Percentiles rank a stretch among this genome's conserved stretches.
Conservation (phyloP, 129 eudicot genomes). For the Lactuca sativa region DNA sequence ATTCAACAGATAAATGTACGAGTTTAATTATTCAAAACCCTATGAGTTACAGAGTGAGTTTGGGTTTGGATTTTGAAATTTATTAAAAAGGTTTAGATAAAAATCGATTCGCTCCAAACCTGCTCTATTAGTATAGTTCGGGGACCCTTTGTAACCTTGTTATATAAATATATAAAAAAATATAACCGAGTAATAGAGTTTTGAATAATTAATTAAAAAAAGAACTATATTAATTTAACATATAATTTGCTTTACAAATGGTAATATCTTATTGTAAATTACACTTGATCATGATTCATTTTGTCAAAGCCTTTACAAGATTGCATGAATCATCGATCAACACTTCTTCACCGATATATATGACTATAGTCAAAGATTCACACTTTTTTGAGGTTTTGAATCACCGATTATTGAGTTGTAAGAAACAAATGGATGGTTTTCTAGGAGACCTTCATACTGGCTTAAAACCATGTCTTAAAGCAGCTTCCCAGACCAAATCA, state of each 20-base stretch:
- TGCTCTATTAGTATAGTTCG: no score
- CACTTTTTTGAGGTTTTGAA: background rate
- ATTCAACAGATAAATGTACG: no score
- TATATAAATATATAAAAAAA: no score
- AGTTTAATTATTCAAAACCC: no score
- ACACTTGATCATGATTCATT: background rate
- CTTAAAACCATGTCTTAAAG: slow-evolving; percentile 68
- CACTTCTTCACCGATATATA: slow-evolving; percentile 2
- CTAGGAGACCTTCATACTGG: slow-evolving; percentile 38
- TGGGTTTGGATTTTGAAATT: no score
- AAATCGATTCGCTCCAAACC: no score
- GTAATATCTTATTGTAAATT: background rate
- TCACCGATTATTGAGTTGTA: slow-evolving; percentile 2
- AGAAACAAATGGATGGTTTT: background rate
- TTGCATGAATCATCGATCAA: background rate
- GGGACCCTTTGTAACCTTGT: no score
- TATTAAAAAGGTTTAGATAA: no score
- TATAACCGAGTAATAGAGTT: no score
- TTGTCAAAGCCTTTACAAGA: background rate
- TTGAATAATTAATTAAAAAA: no score
- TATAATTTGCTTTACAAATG: background rate
- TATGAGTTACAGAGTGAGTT: no score
- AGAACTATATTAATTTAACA: no score
- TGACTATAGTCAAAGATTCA: slow-evolving; percentile 2
- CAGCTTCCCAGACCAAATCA: slow-evolving; percentile 87